Conservation (phyloP, 805 yeast species). For the Dipodascopsis uninucleata region DNA sequence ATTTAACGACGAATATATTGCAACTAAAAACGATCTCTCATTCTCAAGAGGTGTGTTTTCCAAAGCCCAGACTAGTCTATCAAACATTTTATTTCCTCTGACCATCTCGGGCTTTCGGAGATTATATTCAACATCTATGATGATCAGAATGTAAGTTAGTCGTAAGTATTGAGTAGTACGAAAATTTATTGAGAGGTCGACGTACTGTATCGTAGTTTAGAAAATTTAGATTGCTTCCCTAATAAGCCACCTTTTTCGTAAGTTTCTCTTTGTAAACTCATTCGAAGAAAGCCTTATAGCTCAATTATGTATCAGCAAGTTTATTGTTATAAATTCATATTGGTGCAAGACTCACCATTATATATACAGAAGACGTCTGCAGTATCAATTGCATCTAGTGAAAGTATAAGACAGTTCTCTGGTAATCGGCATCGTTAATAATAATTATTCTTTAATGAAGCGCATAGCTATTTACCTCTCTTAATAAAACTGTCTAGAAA, state of each 20-base stretch:
- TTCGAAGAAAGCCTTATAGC: slow-evolving; percentile 18
- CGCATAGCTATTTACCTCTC: slow-evolving; percentile 7
- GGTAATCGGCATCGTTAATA: neutral
- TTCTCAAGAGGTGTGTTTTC: slow-evolving; percentile 8
- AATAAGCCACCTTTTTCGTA: slow-evolving; percentile 20
- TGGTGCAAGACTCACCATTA: slow-evolving; percentile 20
- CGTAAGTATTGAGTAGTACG: too few species aligned
- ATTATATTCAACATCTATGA: slow-evolving; percentile 15
- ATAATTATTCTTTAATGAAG: neutral
- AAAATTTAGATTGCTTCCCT: slow-evolving; percentile 17
- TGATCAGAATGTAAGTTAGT: too few species aligned
- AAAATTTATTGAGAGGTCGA: neutral
- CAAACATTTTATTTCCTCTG: slow-evolving; percentile 18
- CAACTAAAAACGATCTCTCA: slow-evolving; percentile 12
- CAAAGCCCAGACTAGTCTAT: slow-evolving; percentile 10
- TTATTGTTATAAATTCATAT: too few species aligned
- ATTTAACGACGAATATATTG: slow-evolving; percentile 6
- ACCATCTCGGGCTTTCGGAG: slow-evolving; percentile 20
- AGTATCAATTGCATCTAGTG: slow-evolving; percentile 16
- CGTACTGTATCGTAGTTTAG: slow-evolving; percentile 16
- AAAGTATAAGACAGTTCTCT: slow-evolving; percentile 25
- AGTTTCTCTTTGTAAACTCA: slow-evolving; percentile 14
- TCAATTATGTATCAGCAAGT: too few species aligned
- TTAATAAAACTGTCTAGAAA: slow-evolving; percentile 20
- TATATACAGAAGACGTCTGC: slow-evolving; percentile 24